Percentiles rank a stretch among this genome's conserved stretches.
Evolutionary conservation across 1,284 basidiomycete genomes (phyloP).

Genomic region (Melampsora larici-populina): DNA sequence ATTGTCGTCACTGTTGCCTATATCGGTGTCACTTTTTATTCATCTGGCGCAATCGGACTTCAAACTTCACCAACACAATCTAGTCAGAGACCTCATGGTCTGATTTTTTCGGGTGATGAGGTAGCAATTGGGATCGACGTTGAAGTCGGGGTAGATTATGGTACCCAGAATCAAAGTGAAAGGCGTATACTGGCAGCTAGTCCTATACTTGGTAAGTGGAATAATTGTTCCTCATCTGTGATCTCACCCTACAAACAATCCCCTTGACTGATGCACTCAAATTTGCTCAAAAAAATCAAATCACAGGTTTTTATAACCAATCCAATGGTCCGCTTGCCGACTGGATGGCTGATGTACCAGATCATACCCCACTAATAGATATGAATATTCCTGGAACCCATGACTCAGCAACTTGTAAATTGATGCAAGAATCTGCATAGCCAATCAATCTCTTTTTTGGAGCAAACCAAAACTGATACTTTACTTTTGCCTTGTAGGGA

Average conservation of each 20-base stretch:
- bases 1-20: background rate
- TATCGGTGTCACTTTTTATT: background rate
- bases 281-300: background rate
- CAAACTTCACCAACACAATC: background rate
- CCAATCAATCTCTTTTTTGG: background rate
- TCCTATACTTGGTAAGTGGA: background rate
- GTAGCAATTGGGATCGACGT: background rate
- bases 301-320: constrained; percentile 29
- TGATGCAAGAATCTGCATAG: background rate
- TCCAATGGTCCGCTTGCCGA: constrained; percentile 19
- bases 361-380: constrained; percentile 43
- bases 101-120: background rate
- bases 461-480: background rate
- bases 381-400: constrained; percentile 48
- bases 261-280: background rate
- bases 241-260: no score
- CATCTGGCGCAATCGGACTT: background rate
- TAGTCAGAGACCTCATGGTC: constrained; percentile 1
- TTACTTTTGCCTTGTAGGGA: constrained; percentile 8
- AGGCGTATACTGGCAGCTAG: background rate
- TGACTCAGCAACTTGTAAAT: constrained; percentile 46
- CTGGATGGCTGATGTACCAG: constrained; percentile 46
- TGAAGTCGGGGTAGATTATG: background rate
- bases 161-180: background rate
- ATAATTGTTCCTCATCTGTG: background rate